These are phyloP conservation scores for Tylopilus sp. DNA, from an alignment of 768 basidiomycete species.

Conservation along the genomic window DNA sequence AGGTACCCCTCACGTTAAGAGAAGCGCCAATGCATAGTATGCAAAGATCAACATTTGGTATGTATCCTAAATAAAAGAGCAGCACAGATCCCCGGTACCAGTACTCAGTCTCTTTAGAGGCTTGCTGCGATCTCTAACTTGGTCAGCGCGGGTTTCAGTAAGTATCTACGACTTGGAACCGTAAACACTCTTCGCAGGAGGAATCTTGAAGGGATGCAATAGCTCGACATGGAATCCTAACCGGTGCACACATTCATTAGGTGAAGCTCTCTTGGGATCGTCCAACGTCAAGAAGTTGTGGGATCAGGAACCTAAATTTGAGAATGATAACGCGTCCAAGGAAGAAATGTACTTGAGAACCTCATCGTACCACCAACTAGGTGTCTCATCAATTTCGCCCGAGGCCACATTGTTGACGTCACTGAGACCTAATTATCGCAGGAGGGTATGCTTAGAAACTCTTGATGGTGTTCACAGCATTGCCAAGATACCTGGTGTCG, in stretches of 20 bases:
- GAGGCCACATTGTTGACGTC: constrained; percentile 49
- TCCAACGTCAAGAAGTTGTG: constrained; percentile 69
- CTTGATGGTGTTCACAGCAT: constrained; percentile 53
- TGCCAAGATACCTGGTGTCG: constrained; percentile 63
- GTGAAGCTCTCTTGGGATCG: constrained; percentile 58
- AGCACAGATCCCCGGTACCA: no score
- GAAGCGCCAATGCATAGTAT: no score
- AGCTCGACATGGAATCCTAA: background rate
- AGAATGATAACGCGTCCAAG: background rate
- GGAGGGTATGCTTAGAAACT: constrained; percentile 57
- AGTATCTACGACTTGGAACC: no score
- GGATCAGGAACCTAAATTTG: background rate
- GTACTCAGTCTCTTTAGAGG: background rate
- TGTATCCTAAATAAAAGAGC: no score
- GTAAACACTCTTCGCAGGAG: no score
- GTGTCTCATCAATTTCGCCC: constrained; percentile 54
- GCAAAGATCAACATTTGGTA: no score
- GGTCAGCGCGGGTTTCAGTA: no score
- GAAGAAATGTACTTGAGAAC: constrained; percentile 59
- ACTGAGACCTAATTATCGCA: constrained; percentile 41
- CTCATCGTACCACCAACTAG: constrained; percentile 72
- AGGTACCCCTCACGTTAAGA: no score
- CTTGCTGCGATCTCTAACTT: no score
- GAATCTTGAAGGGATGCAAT: no score
- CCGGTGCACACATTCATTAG: constrained; percentile 53